Evolutionary conservation across 2,329 filamentous ascomycete species (phyloP).

Genomic region (Colletotrichum spaethianum): DNA sequence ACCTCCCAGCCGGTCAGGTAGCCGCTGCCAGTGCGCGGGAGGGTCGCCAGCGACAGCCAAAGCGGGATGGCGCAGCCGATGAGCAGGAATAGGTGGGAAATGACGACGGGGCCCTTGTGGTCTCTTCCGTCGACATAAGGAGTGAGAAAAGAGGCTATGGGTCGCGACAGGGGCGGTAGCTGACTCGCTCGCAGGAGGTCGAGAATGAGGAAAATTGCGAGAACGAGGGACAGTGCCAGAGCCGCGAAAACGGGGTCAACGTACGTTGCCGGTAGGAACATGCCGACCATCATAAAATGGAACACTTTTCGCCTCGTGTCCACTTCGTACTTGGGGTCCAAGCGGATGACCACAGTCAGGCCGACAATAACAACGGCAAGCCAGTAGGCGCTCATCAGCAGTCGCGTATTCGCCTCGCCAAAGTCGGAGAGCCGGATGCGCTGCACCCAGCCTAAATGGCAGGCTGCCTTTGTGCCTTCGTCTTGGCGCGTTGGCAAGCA

Average conservation of each 20-base stretch:
- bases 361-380: constrained; percentile 77
- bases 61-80: constrained; percentile 96
- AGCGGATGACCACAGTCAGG: constrained; percentile 79
- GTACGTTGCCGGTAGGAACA: constrained; percentile 90
- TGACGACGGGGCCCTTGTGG: constrained; percentile 91
- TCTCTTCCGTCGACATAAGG: constrained; percentile 97
- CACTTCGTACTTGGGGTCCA: constrained; percentile 86
- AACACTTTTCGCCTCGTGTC: constrained; percentile 98
- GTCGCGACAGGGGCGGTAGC: constrained; percentile 88
- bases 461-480: constrained; percentile 52
- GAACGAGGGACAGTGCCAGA: constrained; percentile 82
- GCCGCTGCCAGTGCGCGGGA: constrained; percentile 68
- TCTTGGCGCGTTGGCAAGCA: constrained; percentile 70
- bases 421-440: constrained; percentile 74
- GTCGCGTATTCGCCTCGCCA: constrained; percentile 85
- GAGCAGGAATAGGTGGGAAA: constrained; percentile 95
- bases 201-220: constrained; percentile 88
- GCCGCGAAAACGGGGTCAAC: constrained; percentile 88
- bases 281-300: constrained; percentile 97
- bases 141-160: constrained; percentile 87
- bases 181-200: constrained; percentile 93
- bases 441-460: constrained; percentile 73
- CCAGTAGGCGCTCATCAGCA: constrained; percentile 84
- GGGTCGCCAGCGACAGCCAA: constrained; percentile 86
- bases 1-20: constrained; percentile 83